phyloP scores from a whole-genome alignment of 768 basidiomycete species.

The Lactarius pseudohatsudake region DNA sequence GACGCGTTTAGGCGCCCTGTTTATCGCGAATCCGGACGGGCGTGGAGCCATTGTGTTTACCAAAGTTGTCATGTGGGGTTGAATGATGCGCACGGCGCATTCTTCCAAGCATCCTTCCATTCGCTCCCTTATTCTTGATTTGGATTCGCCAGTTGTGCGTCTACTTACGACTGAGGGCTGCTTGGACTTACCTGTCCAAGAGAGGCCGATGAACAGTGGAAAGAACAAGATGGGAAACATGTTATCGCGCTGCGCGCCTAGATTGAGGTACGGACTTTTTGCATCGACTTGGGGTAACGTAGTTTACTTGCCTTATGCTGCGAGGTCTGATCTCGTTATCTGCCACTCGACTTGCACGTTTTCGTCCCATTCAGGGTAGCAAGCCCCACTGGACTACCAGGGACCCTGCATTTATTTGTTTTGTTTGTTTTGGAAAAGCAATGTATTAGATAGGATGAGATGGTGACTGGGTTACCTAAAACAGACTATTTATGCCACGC shows the following conservation, averaged over 20 bases:
- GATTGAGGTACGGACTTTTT: conserved; percentile 20
- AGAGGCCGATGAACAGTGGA: conserved; percentile 7
- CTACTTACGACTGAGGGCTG: background rate
- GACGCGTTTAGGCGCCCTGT: conserved; percentile 28
- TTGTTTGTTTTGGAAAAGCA: background rate
- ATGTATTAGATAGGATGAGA: background rate
- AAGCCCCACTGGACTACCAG: conserved; percentile 8
- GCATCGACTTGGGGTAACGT: background rate
- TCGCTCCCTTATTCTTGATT: conserved; percentile 1
- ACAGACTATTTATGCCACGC: background rate
- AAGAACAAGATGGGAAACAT: conserved; percentile 9
- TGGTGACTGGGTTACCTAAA: background rate
- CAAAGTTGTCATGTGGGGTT: conserved; percentile 31
- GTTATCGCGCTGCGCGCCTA: conserved; percentile 20
- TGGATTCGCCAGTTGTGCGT: background rate
- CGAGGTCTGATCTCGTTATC: conserved; percentile 9
- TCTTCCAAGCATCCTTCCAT: background rate
- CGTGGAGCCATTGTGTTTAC: conserved; percentile 27
- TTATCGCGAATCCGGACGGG: conserved; percentile 28
- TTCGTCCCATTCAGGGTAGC: conserved; percentile 9
- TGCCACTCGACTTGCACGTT: conserved; percentile 5
- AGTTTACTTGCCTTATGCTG: conserved; percentile 15
- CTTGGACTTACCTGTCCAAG: conserved; percentile 8
- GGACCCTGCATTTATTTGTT: background rate
- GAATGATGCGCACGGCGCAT: background rate